Evolutionary conservation across 2,329 filamentous ascomycete species (phyloP).

Genomic region (Aspergillus fumigatus): DNA sequence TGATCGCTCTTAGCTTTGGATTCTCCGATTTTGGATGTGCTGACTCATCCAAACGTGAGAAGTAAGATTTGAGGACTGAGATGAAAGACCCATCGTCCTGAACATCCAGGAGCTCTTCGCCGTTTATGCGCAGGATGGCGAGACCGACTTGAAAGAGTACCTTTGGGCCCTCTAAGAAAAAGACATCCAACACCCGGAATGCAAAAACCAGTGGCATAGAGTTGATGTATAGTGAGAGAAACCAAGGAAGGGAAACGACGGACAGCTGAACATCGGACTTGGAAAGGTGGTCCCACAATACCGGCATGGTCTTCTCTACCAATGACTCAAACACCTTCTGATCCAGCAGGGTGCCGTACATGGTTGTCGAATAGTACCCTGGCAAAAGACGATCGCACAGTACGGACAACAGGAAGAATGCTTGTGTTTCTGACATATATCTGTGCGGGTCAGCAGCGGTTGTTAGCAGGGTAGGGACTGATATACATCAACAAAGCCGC

Average conservation of each 20-base stretch:
- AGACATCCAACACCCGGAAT: constrained; percentile 93
- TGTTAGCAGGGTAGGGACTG: background rate
- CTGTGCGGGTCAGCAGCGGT: constrained; percentile 37
- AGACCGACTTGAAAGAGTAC: constrained; percentile 95
- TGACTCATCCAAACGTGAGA: constrained; percentile 86
- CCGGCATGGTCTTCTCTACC: constrained; percentile 98
- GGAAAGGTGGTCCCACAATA: constrained; percentile 96
- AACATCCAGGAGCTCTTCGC: constrained; percentile 89
- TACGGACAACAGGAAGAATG: constrained; percentile 87
- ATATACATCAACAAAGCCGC: constrained; percentile 85
- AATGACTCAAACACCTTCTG: constrained; percentile 96
- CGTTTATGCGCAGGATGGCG: constrained; percentile 95
- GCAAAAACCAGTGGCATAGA: constrained; percentile 98
- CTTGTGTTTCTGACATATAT: constrained; percentile 94
- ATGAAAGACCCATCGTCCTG: constrained; percentile 95
- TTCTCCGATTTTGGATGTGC: constrained; percentile 95
- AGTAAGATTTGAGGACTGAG: constrained; percentile 91
- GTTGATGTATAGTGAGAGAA: constrained; percentile 96
- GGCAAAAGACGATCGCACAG: constrained; percentile 90
- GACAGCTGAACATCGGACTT: constrained; percentile 96
- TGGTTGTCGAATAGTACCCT: constrained; percentile 96
- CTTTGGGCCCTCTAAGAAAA: constrained; percentile 96
- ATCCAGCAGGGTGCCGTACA: constrained; percentile 96
- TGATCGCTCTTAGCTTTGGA: constrained; percentile 87
- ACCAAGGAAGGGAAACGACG: constrained; percentile 96